A percentile compares a stretch with the other conserved stretches of the same genome.
Conservation (phyloP, 495 filamentous ascomycete genomes). For the Staphylotrichum longicolle region DNA sequence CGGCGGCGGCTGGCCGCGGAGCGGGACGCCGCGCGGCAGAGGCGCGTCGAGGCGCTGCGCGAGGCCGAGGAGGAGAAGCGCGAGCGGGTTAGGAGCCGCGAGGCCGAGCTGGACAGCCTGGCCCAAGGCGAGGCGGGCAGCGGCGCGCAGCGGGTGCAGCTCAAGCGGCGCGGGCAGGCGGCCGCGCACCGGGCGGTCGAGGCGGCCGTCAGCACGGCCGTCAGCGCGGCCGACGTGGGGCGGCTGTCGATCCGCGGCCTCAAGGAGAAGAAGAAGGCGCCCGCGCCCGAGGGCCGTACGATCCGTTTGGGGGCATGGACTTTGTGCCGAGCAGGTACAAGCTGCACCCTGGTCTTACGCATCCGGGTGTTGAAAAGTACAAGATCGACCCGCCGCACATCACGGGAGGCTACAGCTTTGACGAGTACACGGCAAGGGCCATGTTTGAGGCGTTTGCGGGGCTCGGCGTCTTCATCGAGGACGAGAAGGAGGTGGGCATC, state of each 20-base stretch:
- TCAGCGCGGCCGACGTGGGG: slow-evolving; percentile 31
- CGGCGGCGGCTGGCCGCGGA: slow-evolving; percentile 41
- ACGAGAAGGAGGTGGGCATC: slow-evolving; percentile 58
- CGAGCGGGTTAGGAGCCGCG: slow-evolving; percentile 47
- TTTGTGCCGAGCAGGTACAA: slow-evolving; percentile 67
- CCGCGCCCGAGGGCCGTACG: slow-evolving; percentile 60
- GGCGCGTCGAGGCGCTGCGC: slow-evolving; percentile 57
- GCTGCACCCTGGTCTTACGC: slow-evolving; percentile 58
- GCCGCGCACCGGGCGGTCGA: slow-evolving; percentile 30
- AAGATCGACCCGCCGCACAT: slow-evolving; percentile 39
- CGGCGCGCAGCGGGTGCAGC: slow-evolving; percentile 51
- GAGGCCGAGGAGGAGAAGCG: slow-evolving; percentile 56
- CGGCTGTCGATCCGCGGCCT: slow-evolving; percentile 70
- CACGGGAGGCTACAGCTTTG: slow-evolving; percentile 80
- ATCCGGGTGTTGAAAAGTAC: slow-evolving; percentile 53
- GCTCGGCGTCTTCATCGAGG: slow-evolving; percentile 74
- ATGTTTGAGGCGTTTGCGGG: slow-evolving; percentile 89
- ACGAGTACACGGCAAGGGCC: slow-evolving; percentile 74
- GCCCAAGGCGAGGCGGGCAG: slow-evolving; percentile 48
- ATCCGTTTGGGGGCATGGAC: slow-evolving; percentile 78
- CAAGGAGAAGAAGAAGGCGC: slow-evolving; percentile 54
- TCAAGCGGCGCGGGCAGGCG: slow-evolving; percentile 62
- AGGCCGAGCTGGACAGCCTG: slow-evolving; percentile 52
- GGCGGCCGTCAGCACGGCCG: slow-evolving; percentile 7
- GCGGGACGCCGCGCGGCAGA: slow-evolving; percentile 55